A percentile compares a stretch with the other conserved stretches of the same genome.
phyloP scores from a whole-genome alignment of 2,329 filamentous ascomycete species.

The Cladophialophora psammophila region DNA sequence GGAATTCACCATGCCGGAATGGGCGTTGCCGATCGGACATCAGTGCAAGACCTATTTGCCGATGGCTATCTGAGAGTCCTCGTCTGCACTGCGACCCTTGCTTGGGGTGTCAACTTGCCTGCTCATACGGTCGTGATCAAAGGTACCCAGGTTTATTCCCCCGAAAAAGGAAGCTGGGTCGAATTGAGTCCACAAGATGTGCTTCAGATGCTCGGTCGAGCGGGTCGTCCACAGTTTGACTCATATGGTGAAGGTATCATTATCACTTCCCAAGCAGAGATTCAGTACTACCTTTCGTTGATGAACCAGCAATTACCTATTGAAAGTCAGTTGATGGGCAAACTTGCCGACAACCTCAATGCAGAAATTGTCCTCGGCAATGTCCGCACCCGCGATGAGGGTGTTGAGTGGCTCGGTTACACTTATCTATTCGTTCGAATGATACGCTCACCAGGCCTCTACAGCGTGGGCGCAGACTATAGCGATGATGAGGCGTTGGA shows the following conservation, averaged over 20 bases:
- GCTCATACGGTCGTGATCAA: slow-evolving; percentile 99
- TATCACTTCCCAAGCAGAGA: slow-evolving; percentile 92
- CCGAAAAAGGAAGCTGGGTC: slow-evolving; percentile 98
- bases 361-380: slow-evolving; percentile 96
- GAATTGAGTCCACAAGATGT: slow-evolving; percentile 97
- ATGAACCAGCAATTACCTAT: slow-evolving; percentile 98
- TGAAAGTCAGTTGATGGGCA: slow-evolving; percentile 93
- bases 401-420: slow-evolving; percentile 98
- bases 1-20: slow-evolving; percentile 99
- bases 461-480: slow-evolving; percentile 95
- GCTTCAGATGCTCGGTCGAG: slow-evolving; percentile 97
- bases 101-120: slow-evolving; percentile 98
- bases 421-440: slow-evolving; percentile 98
- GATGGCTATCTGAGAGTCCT: slow-evolving; percentile 92
- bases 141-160: slow-evolving; percentile 96
- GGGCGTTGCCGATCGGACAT: slow-evolving; percentile 91
- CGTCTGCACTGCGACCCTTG: slow-evolving; percentile 95
- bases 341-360: slow-evolving; percentile 93
- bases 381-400: slow-evolving; percentile 87
- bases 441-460: slow-evolving; percentile 91
- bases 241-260: slow-evolving; percentile 99
- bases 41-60: slow-evolving; percentile 92
- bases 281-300: slow-evolving; percentile 95
- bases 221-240: slow-evolving; percentile 94
- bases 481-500: slow-evolving; percentile 90